Evolutionary conservation across 352 stramenopile species (phyloP), one percentile per base, ranked within the genome.

Genomic region (Aphanomyces stellatus): DNA sequence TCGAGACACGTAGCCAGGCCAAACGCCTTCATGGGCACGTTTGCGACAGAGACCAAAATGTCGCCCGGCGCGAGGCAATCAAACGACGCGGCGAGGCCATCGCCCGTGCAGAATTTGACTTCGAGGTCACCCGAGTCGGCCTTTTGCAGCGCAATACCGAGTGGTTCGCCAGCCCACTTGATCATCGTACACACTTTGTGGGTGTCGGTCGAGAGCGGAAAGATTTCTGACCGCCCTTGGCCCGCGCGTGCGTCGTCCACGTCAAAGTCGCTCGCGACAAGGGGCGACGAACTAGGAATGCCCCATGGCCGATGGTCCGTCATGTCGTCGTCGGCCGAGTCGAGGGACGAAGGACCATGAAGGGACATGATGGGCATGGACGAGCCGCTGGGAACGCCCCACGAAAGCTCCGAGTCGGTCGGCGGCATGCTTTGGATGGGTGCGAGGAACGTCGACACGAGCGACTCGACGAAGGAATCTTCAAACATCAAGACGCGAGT

Each of bases 101-200:
- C 37, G 13, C 55, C 55, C 15, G 55, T 64, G 37, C 55, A 64
- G 2, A 64, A 51, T 13, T 51, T 43, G 33, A 64, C 30, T 19
- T 43, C 55, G 4, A 64, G 24, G 2, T 64, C 49, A 6, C 37
- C 43, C 4, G 35, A 22, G 31, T n/a, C 17, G 22, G 49, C 24
- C 35, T 64, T 64, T 17, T 64, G 55, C 25, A 64, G 24, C 11
- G 55, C 55, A 46, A 64, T 64, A 11, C 55, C 55, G 11, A 64
- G 55, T 19, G 55, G 37, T 33, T 64, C 55, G 4, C 55, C 55
- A 11, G 35, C 41, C 55, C 55, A 64, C 40, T 46, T 30, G 17
- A 64, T 17, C 22, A 64, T 43, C 35, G 55, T 64, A 35, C 41
- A 64, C 22, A 64, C 55, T 30, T 64, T 46, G 40, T 46, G 55